Base-by-base conservation (phyloP, 2,329 filamentous ascomycete genomes). In the Fusarium sororula region DNA sequence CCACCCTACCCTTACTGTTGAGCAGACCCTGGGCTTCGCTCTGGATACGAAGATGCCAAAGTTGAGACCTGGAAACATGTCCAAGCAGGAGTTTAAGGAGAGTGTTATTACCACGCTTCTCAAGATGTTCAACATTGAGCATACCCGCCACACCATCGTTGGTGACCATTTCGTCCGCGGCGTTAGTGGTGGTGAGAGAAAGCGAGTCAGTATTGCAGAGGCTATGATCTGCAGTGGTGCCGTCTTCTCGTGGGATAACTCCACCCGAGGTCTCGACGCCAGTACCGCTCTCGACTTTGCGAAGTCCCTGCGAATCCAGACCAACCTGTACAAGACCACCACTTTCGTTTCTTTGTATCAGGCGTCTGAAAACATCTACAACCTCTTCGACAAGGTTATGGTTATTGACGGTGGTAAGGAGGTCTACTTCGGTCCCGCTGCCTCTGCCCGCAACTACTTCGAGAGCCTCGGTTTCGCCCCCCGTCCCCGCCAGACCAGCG, bases 41-140 rank as follows among this genome's bases (percentile, higher is more conserved):
- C 84, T 97, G 7, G 93, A 96, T 78, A 93, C 92, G 38, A 97
- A 97, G 83, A 92, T 94, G 20, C 94, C 95, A 11, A 91, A 92
- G 22, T 95, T 95, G 82, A 87, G 94, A 53, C 93, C 94, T 1
- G 89, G 87, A 8, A 94, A 93, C 28, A 88, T 96, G 75, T 91
- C 89, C 44, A 93, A 93, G 80, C 81, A 83, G 11, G 91, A 93
- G 22, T 96, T 96, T 85, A 95, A 95, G 84, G 87, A 93, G 56
- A 90, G 91, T 75, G 90, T 97, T 65, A 87, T 95, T 69, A 87
- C 90, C 24, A 89, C 92, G 78, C 86, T 98, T 67, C 86, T 98
- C 58, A 94, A 94, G 79, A 96, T 97, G 93, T 97, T 98, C 86
- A 96, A 96, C 80, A 97, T 98, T 61, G 93, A 95, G 81, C 94